Percentiles rank a stretch among this genome's conserved stretches.
Conservation (phyloP, 176 grass and related monocot genomes). For the Ananas comosus region DNA sequence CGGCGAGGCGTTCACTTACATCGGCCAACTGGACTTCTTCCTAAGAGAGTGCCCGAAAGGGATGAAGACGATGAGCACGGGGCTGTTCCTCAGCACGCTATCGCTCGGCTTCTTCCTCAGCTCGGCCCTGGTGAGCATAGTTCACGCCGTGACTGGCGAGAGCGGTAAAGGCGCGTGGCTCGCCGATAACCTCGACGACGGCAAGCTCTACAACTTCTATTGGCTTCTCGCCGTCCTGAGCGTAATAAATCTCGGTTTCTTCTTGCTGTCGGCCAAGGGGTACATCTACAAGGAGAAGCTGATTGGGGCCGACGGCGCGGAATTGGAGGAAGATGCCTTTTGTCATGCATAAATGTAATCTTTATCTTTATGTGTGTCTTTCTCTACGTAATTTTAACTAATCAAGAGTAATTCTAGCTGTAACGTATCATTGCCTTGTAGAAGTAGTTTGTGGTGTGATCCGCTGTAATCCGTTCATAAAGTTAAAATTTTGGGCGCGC, state of each 20-base stretch:
- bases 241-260: conserved; percentile 34
- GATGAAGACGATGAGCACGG: conserved; percentile 99
- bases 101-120: conserved; percentile 88
- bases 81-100: conserved; percentile 84
- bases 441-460: too few relatives aligned
- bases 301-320: conserved; percentile 38
- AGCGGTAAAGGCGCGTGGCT: conserved; percentile 48
- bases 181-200: conserved; percentile 58
- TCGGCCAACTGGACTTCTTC: conserved; percentile 94
- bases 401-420: not conserved
- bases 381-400: not conserved
- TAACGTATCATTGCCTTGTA: too few relatives aligned
- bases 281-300: conserved; percentile 92
- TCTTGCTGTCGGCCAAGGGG: conserved; percentile 39
- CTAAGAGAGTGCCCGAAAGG: conserved; percentile 86
- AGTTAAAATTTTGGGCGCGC: too few relatives aligned
- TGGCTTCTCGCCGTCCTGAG: conserved; percentile 68
- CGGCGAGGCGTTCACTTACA: conserved; percentile 94
- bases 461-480: too few relatives aligned
- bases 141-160: conserved; percentile 46
- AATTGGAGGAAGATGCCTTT: conserved; percentile 59
- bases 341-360: conserved; percentile 1
- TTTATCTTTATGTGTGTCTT: not conserved
- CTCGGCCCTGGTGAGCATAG: conserved; percentile 62
- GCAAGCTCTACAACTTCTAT: conserved; percentile 88